Conservation (phyloP, 2,329 filamentous ascomycete genomes). For the Aspergillus brunneoviolaceus region DNA sequence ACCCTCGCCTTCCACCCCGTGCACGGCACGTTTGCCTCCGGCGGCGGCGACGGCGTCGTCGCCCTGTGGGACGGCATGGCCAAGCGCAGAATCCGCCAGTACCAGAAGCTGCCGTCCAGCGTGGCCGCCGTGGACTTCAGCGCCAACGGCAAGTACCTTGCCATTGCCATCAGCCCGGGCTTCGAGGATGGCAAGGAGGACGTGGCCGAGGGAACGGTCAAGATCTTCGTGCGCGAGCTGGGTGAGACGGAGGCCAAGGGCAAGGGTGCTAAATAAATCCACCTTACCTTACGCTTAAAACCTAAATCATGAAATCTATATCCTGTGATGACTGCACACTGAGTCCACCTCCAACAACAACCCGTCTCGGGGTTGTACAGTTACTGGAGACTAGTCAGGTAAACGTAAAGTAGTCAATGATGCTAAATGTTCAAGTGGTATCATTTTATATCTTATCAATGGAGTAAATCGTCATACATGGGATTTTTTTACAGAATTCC, state of each 20-base stretch:
- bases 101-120: conserved; percentile 77
- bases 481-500: not conserved
- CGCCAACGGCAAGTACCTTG: conserved; percentile 72
- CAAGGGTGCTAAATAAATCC: conserved; percentile 67
- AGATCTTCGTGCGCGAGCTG: conserved; percentile 78
- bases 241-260: conserved; percentile 85
- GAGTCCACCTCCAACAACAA: not conserved
- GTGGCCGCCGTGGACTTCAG: conserved; percentile 78
- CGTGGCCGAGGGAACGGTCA: conserved; percentile 67
- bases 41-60: conserved; percentile 88
- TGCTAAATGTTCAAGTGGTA: conserved; percentile 21
- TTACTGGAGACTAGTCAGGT: conserved; percentile 6
- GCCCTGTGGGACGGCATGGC: conserved; percentile 89
- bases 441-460: conserved; percentile 14
- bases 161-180: conserved; percentile 77
- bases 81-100: conserved; percentile 85
- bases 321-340: conserved; percentile 12
- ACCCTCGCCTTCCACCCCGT: conserved; percentile 83
- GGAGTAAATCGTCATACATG: conserved; percentile 4
- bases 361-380: not conserved
- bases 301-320: conserved; percentile 1
- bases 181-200: conserved; percentile 88
- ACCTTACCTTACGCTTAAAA: conserved; percentile 8
- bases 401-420: conserved; percentile 5
- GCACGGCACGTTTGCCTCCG: conserved; percentile 81